A percentile compares a stretch with the other conserved stretches of the same genome.
Evolutionary conservation across 2,329 filamentous ascomycete genomes (phyloP).

Genomic region (Penicillium occitanis): DNA sequence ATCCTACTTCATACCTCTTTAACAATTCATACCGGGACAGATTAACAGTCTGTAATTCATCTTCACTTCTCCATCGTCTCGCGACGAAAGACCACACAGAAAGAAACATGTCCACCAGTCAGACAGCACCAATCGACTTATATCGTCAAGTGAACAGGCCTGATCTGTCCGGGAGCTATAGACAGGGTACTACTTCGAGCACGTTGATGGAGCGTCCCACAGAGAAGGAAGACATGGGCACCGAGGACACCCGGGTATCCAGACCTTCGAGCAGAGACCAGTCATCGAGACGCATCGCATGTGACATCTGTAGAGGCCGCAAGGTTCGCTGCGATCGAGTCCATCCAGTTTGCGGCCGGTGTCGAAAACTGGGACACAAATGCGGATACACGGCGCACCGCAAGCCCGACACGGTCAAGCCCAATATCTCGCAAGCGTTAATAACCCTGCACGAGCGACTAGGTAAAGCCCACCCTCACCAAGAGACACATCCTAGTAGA

Average conservation of each 20-base stretch:
- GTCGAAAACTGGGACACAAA: background rate
- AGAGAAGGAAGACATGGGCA: conserved; percentile 6
- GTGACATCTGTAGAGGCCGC: conserved; percentile 8
- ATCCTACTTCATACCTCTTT: background rate
- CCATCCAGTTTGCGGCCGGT: conserved; percentile 4
- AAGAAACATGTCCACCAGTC: background rate
- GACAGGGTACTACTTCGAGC: background rate
- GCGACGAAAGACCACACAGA: background rate
- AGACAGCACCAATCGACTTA: background rate
- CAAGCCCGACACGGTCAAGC: background rate
- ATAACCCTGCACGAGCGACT: conserved; percentile 3
- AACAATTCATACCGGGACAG: background rate
- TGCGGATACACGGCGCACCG: conserved; percentile 7
- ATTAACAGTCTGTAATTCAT: background rate
- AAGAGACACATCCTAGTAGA: background rate
- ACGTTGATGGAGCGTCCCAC: conserved; percentile 2
- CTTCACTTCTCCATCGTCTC: background rate
- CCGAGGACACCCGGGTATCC: background rate
- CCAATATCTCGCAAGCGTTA: conserved; percentile 12
- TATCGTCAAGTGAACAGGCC: background rate
- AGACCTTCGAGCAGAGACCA: conserved; percentile 3
- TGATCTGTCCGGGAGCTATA: background rate
- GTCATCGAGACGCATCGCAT: conserved; percentile 9
- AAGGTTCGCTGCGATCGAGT: conserved; percentile 12
- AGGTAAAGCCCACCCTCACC: background rate